Evolutionary conservation across 164 flowering plant species (phyloP).

Genomic region (Platanus orientalis): DNA sequence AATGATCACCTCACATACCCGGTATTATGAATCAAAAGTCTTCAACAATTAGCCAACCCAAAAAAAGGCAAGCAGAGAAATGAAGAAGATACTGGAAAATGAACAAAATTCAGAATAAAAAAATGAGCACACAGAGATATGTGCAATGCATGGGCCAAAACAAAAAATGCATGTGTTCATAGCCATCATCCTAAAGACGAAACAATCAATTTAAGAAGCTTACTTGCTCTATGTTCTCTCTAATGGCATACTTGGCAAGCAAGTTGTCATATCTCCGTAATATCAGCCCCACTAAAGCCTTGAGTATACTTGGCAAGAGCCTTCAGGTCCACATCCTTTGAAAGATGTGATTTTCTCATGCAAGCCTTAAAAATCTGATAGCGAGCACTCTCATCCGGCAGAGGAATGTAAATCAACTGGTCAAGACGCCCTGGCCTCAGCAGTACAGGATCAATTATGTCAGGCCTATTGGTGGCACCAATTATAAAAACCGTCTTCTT

Average conservation of each 20-base stretch:
- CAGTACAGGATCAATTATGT: conserved; percentile 71
- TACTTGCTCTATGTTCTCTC: conserved; percentile 81
- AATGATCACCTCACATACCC: too few species aligned
- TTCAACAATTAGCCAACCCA: too few species aligned
- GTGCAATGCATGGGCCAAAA: too few species aligned
- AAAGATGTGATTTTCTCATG: conserved; percentile 66
- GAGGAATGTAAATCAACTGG: conserved; percentile 73
- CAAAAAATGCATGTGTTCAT: too few species aligned
- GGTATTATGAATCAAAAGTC: too few species aligned
- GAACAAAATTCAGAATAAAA: too few species aligned
- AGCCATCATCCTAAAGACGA: too few species aligned
- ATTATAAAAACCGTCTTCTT: conserved; percentile 80
- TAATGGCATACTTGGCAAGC: conserved; percentile 72
- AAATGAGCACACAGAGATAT: too few species aligned
- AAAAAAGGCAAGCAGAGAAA: too few species aligned
- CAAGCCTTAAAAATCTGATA: conserved; percentile 59
- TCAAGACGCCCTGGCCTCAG: conserved; percentile 76
- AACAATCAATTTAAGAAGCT: background rate
- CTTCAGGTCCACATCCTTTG: conserved; percentile 57
- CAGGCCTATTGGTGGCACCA: conserved; percentile 82
- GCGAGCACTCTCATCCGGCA: conserved; percentile 72
- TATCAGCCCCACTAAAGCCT: conserved; percentile 83
- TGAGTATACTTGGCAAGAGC: conserved; percentile 78
- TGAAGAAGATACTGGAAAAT: background rate
- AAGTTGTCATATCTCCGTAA: conserved; percentile 77